A percentile compares a stretch with the other conserved stretches of the same genome.
Evolutionary conservation across 2,329 filamentous ascomycete genomes (phyloP).

Genomic region (Aspergillus luchuensis): DNA sequence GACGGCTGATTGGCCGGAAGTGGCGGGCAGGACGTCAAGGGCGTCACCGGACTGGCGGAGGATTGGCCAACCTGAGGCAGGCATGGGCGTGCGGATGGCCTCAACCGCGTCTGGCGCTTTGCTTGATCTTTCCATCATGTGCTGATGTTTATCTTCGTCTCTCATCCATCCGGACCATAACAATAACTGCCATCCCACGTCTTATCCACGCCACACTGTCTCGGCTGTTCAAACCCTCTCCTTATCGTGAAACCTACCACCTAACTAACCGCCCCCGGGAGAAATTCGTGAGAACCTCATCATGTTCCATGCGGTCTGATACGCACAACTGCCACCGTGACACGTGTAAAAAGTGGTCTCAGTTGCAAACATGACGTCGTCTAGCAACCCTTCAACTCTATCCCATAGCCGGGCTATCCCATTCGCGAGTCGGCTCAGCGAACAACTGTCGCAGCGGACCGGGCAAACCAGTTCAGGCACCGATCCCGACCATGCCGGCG

Average conservation of each 20-base stretch:
- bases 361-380: slow-evolving; percentile 25
- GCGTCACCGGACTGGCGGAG: slow-evolving; percentile 4
- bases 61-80: too few species aligned
- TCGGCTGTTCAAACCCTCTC: not conserved
- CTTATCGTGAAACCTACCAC: not conserved
- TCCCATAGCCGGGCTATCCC: slow-evolving; percentile 24
- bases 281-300: not conserved
- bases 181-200: not conserved
- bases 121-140: not conserved
- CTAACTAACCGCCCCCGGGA: not conserved
- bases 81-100: not conserved
- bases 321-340: slow-evolving; percentile 11
- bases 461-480: slow-evolving; percentile 20
- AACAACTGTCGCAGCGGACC: slow-evolving; percentile 36
- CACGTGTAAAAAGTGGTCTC: slow-evolving; percentile 7
- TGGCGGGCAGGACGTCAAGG: slow-evolving; percentile 17
- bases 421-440: slow-evolving; percentile 42
- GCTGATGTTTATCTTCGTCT: not conserved
- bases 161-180: not conserved
- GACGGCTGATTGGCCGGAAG: slow-evolving; percentile 6
- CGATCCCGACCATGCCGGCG: slow-evolving; percentile 13
- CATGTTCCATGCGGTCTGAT: slow-evolving; percentile 1
- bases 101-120: not conserved
- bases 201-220: not conserved
- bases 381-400: slow-evolving; percentile 22